Percentiles rank a stretch among this genome's conserved stretches.
These are phyloP conservation scores for Cladosporium halotolerans DNA, from an alignment of 2,329 filamentous ascomycete genomes.

Conservation along the genomic window DNA sequence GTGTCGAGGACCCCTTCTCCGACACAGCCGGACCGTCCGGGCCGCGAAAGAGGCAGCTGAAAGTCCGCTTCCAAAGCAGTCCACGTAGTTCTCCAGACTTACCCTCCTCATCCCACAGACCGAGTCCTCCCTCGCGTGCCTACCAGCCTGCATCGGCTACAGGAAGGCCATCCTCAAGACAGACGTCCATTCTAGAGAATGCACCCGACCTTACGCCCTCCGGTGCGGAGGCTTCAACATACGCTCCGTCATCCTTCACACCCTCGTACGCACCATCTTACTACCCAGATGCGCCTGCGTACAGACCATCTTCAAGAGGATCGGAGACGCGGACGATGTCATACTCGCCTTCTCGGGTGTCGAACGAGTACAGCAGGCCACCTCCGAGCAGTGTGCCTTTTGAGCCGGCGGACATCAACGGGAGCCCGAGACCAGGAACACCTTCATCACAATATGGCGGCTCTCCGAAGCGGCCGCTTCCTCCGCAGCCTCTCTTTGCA, in stretches of 20 bases:
- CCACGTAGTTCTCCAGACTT: slow-evolving; percentile 23
- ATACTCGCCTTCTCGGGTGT: slow-evolving; percentile 49
- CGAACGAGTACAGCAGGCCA: slow-evolving; percentile 62
- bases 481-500: slow-evolving; percentile 80
- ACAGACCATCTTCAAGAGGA: slow-evolving; percentile 47
- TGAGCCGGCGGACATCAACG: slow-evolving; percentile 83
- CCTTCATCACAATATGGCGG: slow-evolving; percentile 84
- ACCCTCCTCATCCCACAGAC: slow-evolving; percentile 33
- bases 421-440: slow-evolving; percentile 82
- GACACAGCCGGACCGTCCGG: slow-evolving; percentile 17
- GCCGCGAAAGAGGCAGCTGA: slow-evolving; percentile 24
- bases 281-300: slow-evolving; percentile 37
- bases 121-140: slow-evolving; percentile 39
- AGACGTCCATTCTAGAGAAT: slow-evolving; percentile 46
- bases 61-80: slow-evolving; percentile 28
- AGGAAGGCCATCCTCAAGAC: slow-evolving; percentile 39
- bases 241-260: slow-evolving; percentile 34
- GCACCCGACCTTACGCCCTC: slow-evolving; percentile 50
- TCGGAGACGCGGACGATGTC: slow-evolving; percentile 47
- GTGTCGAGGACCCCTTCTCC: slow-evolving; percentile 8
- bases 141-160: slow-evolving; percentile 45
- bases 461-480: slow-evolving; percentile 78
- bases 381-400: slow-evolving; percentile 67
- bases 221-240: slow-evolving; percentile 55
- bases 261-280: slow-evolving; percentile 6